Evolutionary conservation across 2,329 filamentous ascomycete genomes (phyloP).

Genomic region (Pseudogymnoascus verrucosus): DNA sequence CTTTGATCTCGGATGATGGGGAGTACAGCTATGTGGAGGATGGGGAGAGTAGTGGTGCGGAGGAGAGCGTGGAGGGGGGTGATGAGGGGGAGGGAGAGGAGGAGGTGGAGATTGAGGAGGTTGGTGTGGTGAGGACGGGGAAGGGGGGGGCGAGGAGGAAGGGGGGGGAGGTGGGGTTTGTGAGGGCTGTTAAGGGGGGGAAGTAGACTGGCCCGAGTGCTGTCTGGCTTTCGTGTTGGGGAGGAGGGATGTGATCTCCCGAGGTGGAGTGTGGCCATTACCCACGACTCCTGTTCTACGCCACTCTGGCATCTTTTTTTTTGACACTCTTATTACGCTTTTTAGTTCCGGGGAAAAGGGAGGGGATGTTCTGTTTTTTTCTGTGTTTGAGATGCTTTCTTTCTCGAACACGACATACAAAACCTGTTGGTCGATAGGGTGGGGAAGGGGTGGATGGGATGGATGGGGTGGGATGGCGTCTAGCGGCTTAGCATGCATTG

Average conservation of each 20-base stretch:
- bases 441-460: background rate
- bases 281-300: background rate
- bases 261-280: background rate
- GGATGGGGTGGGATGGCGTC: background rate
- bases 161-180: background rate
- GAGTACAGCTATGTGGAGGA: conserved; percentile 68
- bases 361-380: background rate
- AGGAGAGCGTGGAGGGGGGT: conserved; percentile 50
- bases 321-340: background rate
- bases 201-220: background rate
- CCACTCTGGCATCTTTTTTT: background rate
- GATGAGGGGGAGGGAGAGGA: conserved; percentile 52
- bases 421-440: background rate
- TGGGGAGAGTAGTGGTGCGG: conserved; percentile 40
- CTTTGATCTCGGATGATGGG: conserved; percentile 71
- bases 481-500: background rate
- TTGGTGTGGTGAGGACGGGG: conserved; percentile 38
- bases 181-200: background rate
- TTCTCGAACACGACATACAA: background rate
- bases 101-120: conserved; percentile 55
- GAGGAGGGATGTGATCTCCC: background rate
- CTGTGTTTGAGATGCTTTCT: background rate
- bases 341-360: background rate
- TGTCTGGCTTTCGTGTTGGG: background rate
- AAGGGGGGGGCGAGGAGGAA: background rate